Conservation (phyloP, 148 eudicot species). For the Rhododendron griersonianum region DNA sequence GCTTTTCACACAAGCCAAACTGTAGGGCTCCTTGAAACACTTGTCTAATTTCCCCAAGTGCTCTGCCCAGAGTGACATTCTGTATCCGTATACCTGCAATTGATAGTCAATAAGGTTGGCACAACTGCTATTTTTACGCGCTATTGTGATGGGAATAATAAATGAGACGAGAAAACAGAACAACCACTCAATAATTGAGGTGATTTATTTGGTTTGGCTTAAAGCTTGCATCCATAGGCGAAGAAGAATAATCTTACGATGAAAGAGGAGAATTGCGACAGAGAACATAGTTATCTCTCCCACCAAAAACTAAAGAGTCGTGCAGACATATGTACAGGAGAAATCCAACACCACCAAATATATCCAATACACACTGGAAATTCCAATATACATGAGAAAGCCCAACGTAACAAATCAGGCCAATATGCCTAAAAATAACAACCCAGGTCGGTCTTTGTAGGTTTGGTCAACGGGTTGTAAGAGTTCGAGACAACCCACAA, state of each 20-base stretch:
- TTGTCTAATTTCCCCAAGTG: constrained; percentile 33
- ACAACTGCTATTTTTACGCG: neutral
- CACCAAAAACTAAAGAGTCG: neutral
- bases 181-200: neutral
- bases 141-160: neutral
- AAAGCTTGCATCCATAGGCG: neutral
- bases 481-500: neutral
- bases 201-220: neutral
- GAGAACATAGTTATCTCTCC: neutral
- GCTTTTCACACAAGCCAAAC: constrained; percentile 26
- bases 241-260: neutral
- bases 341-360: neutral
- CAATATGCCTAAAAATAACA: neutral
- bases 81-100: constrained; percentile 46
- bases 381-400: neutral
- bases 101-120: neutral
- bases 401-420: neutral
- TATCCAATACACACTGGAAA: neutral
- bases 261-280: neutral
- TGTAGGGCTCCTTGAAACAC: constrained; percentile 28
- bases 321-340: neutral
- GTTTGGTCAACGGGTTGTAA: neutral
- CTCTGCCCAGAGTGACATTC: constrained; percentile 59
- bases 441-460: neutral
- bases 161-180: neutral